Evolutionary conservation across 306 rosid genomes (phyloP), one percentile per base, ranked within the genome.

Genomic region (Parietaria judaica): DNA sequence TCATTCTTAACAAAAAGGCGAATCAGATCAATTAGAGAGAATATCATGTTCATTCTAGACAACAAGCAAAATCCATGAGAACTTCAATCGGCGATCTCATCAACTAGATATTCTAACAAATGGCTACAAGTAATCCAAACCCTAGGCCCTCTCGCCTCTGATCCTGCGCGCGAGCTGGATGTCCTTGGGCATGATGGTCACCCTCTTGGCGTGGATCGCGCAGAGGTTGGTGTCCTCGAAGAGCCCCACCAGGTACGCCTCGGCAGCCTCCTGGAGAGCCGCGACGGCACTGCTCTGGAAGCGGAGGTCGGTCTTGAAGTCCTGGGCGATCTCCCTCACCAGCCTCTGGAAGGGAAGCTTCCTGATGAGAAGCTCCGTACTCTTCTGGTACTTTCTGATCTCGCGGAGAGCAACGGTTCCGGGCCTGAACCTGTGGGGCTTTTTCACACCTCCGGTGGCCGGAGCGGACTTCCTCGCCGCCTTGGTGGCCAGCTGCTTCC

Each of bases 201-300:
- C 74, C n/a, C 74, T 62, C 69, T 70, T 70, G 5, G 74, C 74
- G 69, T 61, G 66, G 13, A 61, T 61, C 10, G 66, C 74, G 17
- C 74, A 70, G 1, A 70, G 68, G 13, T 70, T 70, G 3, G 74
- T 70, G 56, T 70, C 74, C 64, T 70, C 74, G 11, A 70, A 70
- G 11, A 70, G 64, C 4, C 74, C 74, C 0, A 63, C 74, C 44
- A 70, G 51, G 36, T 70, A 70, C 43, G 69, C 74, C 69, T 70
- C 74, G 39, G 69, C 74, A 5, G 74, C 74, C 64, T 70, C 74
- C 44, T 70, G 74, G 43, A 70, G 74, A 38, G 74, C 74, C 7
- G 74, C 63, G 62, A 70, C 74, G 35, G 74, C 74, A 47, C 69
- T 63, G 69, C 69, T 63, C 69, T 70, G 74, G 64, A 70, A 70